These are phyloP conservation scores for Cercospora citrullina DNA, from an alignment of 2,329 filamentous ascomycete species.

Conservation along the genomic window DNA sequence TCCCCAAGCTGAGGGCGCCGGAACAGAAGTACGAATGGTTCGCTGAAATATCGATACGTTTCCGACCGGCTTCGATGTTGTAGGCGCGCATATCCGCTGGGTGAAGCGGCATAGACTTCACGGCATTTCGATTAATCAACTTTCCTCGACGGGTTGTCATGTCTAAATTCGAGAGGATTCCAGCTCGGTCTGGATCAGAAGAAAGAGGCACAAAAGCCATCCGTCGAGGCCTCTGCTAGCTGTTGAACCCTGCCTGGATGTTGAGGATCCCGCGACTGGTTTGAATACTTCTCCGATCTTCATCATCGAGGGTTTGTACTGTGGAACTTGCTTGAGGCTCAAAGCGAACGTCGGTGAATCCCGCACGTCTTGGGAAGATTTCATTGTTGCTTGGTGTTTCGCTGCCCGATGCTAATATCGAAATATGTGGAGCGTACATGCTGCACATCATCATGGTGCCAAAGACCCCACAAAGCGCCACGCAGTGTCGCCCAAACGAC, in stretches of 20 bases:
- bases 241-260: background rate
- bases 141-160: background rate
- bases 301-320: background rate
- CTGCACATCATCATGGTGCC: conserved; percentile 3
- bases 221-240: too few relatives aligned
- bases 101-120: background rate
- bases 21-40: background rate
- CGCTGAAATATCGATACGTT: background rate
- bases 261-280: background rate
- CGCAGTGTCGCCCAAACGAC: background rate
- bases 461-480: conserved; percentile 11
- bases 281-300: background rate
- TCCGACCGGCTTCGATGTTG: background rate
- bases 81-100: background rate
- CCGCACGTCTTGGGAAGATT: background rate
- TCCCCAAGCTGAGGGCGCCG: background rate
- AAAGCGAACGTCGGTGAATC: background rate
- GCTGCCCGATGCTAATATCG: background rate
- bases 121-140: background rate
- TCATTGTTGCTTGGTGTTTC: background rate
- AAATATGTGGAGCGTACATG: background rate
- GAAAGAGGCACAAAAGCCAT: too few relatives aligned
- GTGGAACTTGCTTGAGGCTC: background rate
- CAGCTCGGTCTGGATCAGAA: background rate
- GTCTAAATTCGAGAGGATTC: background rate